Base-by-base conservation (phyloP, 1,139 yeast genomes). In the Yamadazyma diddensiae region DNA sequence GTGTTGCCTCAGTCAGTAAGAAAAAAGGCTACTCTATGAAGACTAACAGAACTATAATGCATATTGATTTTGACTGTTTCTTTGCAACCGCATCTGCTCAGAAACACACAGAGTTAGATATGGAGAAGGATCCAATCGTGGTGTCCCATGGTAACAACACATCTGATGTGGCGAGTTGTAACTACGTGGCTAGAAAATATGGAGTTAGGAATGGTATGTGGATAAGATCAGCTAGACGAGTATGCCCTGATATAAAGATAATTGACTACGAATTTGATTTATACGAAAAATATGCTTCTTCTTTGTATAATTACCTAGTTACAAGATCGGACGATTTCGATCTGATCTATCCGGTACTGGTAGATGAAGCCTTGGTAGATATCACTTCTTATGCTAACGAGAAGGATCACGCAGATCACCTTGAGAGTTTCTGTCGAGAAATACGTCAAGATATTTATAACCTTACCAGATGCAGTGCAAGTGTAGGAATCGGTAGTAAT, bases 121-220 rank as follows among this genome's bases (percentile, higher is more conserved):
- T 82, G 10, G 50, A 70, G 10, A 62, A 43, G 5, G 76, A 70
- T 17, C 94, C 97, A 0, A 71, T 88, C 3, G 88, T 94, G 28
- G 97, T 92, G 0, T 79, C 94, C 4, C 90, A 87, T 54, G 96
- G 97, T 9, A 74, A 74, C 0, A 63, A 63, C 5, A 68, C 78
- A 2, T 70, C 77, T 0, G 98, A 92, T 54, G 67, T 92, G n/a
- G 94, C 97, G 0, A 84, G 95, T 42, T 88, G 97, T 52, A 92
- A 90, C 52, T 92, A 92, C 52, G 79, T 72, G 7, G 96, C 97
- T 0, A 68, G 97, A 21, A 54, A 62, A 21, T 66, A 41, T 42
- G 97, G 97, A 0, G 78, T 92, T 2, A 65, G 54, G 28, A 90
- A 92, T 54, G 97, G 97, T 0, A 84, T 83, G 94, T 90, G 97